phyloP scores from a whole-genome alignment of 2,329 filamentous ascomycete genomes.

The Fusarium pseudocircinatum region DNA sequence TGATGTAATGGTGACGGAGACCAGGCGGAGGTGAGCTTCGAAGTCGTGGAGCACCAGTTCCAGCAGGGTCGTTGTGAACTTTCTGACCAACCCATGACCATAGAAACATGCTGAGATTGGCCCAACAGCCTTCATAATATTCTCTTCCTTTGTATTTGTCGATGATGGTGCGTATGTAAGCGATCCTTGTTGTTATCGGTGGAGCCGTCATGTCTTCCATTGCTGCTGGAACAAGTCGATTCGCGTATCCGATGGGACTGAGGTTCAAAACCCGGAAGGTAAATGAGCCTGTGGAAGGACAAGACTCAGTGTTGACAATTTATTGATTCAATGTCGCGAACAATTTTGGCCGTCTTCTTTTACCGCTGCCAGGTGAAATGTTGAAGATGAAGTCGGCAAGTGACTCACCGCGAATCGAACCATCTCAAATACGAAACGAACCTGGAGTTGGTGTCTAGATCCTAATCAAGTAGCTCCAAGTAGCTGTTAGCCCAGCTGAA shows the following conservation, averaged over 20 bases:
- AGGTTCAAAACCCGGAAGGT: accelerated
- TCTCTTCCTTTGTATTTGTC: neutral
- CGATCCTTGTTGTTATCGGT: neutral
- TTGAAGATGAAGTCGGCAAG: neutral
- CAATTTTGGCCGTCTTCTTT: accelerated
- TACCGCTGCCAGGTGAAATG: neutral
- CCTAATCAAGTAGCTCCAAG: neutral
- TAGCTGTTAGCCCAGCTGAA: accelerated
- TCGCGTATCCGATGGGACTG: accelerated
- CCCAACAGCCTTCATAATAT: neutral
- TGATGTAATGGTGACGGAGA: neutral
- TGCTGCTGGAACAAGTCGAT: accelerated
- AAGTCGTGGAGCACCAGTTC: neutral
- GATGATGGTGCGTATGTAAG: neutral
- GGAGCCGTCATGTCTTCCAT: neutral
- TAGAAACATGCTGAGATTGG: neutral
- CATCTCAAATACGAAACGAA: neutral
- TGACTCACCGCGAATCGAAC: neutral
- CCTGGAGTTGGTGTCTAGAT: neutral
- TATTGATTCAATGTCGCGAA: accelerated
- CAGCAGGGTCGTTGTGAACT: neutral
- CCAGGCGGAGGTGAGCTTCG: neutral
- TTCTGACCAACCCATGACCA: neutral
- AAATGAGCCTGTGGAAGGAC: neutral
- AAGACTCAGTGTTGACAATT: no score